A percentile compares a stretch with the other conserved stretches of the same genome.
phyloP scores from a whole-genome alignment of 2,329 filamentous ascomycete genomes.

The Ceratocystis lukuohia region DNA sequence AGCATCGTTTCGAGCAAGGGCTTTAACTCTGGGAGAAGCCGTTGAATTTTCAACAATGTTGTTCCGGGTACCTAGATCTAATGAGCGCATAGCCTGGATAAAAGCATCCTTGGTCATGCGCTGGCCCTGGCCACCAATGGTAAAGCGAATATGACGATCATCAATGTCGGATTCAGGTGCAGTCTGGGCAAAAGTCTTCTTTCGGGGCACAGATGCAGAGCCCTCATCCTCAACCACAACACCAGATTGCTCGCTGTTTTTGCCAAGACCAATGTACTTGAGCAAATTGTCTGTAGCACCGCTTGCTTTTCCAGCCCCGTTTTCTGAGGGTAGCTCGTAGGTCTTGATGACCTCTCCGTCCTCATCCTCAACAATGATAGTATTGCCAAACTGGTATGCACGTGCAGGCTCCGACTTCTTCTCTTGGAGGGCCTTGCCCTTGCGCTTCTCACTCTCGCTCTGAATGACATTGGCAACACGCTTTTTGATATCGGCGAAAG shows the following conservation, averaged over 20 bases:
- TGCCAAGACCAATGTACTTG: slow-evolving; percentile 41
- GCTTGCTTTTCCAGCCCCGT: slow-evolving; percentile 22
- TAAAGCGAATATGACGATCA: slow-evolving; percentile 62
- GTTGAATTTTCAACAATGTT: slow-evolving; percentile 40
- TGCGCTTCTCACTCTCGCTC: slow-evolving; percentile 49
- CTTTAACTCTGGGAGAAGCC: slow-evolving; percentile 37
- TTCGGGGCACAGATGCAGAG: slow-evolving; percentile 24
- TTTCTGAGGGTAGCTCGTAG: slow-evolving; percentile 55
- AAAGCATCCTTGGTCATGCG: slow-evolving; percentile 74
- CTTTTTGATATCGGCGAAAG: slow-evolving; percentile 34
- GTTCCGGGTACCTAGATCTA: slow-evolving; percentile 52
- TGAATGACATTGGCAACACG: slow-evolving; percentile 40
- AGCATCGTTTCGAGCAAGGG: slow-evolving; percentile 33
- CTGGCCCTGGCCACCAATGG: slow-evolving; percentile 55
- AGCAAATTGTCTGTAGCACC: slow-evolving; percentile 29
- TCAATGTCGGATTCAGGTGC: slow-evolving; percentile 43
- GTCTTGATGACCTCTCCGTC: slow-evolving; percentile 78
- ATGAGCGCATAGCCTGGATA: slow-evolving; percentile 56
- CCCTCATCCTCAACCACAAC: slow-evolving; percentile 19
- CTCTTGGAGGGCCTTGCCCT: slow-evolving; percentile 42
- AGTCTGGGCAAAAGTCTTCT: slow-evolving; percentile 27
- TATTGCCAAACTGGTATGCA: slow-evolving; percentile 77
- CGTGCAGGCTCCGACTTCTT: slow-evolving; percentile 58
- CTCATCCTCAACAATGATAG: slow-evolving; percentile 77
- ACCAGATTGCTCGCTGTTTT: slow-evolving; percentile 20